Evolutionary conservation across 257 asterid genomes (phyloP).

Genomic region (Pogostemon cablin): DNA sequence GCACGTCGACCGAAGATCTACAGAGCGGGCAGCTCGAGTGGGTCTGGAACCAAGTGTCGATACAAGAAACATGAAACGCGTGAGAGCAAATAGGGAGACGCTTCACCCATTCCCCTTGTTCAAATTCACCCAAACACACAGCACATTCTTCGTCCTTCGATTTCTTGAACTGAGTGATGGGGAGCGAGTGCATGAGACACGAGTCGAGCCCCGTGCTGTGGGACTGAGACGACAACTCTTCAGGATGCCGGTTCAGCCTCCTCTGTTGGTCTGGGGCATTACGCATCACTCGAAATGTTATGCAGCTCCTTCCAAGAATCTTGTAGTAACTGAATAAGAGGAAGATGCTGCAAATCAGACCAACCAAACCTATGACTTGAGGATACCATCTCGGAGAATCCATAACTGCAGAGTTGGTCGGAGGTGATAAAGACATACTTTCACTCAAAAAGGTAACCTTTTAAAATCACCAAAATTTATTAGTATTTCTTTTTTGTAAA

Average conservation of each 20-base stretch:
- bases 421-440: constrained; percentile 27
- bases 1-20: constrained; percentile 41
- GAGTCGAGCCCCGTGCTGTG: constrained; percentile 66
- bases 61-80: constrained; percentile 69
- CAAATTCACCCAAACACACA: constrained; percentile 75
- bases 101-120: constrained; percentile 69
- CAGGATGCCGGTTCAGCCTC: constrained; percentile 45
- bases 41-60: constrained; percentile 78
- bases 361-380: constrained; percentile 46
- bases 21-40: constrained; percentile 82
- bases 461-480: too few relatives aligned
- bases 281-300: constrained; percentile 30
- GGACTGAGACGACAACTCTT: constrained; percentile 52
- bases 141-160: constrained; percentile 45
- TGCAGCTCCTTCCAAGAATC: constrained; percentile 46
- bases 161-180: constrained; percentile 59
- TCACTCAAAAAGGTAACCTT: too few relatives aligned
- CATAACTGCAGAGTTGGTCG: constrained; percentile 28
- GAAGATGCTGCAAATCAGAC: constrained; percentile 51
- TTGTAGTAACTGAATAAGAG: constrained; percentile 49
- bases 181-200: constrained; percentile 54
- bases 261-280: constrained; percentile 37
- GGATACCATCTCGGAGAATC: constrained; percentile 58
- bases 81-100: constrained; percentile 65
- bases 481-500: background rate